These are phyloP conservation scores for Xylaria sp. DNA, from an alignment of 2,329 filamentous ascomycete species.

Conservation along the genomic window DNA sequence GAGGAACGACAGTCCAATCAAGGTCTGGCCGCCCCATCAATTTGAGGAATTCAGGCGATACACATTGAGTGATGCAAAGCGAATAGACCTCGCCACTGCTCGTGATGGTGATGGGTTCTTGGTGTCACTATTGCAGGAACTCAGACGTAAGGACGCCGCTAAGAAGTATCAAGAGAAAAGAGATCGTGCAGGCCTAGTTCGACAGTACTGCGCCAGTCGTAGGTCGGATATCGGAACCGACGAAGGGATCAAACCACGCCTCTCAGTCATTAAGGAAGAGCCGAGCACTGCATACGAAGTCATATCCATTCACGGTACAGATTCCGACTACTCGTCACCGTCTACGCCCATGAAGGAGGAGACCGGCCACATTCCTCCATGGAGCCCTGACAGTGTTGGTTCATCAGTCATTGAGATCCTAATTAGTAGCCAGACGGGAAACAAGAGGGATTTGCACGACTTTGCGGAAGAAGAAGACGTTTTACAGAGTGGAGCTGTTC, in stretches of 20 bases:
- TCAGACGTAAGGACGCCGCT: not conserved
- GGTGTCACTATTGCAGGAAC: slow-evolving; percentile 38
- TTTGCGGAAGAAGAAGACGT: not conserved
- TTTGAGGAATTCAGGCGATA: slow-evolving; percentile 41
- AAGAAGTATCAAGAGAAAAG: not conserved
- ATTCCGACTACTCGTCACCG: slow-evolving; percentile 27
- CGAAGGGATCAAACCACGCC: not conserved
- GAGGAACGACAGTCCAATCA: slow-evolving; percentile 35
- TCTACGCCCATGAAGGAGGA: slow-evolving; percentile 18
- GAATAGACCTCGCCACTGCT: slow-evolving; percentile 35
- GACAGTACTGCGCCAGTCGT: slow-evolving; percentile 15
- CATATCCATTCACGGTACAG: slow-evolving; percentile 30
- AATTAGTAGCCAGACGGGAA: slow-evolving; percentile 3
- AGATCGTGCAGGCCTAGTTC: slow-evolving; percentile 11
- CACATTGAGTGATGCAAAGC: slow-evolving; percentile 32
- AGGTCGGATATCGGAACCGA: not conserved
- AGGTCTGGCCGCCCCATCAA: slow-evolving; percentile 40
- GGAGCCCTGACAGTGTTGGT: slow-evolving; percentile 17
- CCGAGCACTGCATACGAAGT: slow-evolving; percentile 9
- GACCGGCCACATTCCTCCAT: slow-evolving; percentile 1
- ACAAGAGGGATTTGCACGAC: slow-evolving; percentile 21
- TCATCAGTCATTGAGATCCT: slow-evolving; percentile 17
- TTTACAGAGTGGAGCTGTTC: not conserved
- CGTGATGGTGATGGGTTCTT: slow-evolving; percentile 40
- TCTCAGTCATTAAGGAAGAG: slow-evolving; percentile 19